These are phyloP conservation scores for Steccherinum ochraceum DNA, from an alignment of 768 basidiomycete species.

Conservation along the genomic window DNA sequence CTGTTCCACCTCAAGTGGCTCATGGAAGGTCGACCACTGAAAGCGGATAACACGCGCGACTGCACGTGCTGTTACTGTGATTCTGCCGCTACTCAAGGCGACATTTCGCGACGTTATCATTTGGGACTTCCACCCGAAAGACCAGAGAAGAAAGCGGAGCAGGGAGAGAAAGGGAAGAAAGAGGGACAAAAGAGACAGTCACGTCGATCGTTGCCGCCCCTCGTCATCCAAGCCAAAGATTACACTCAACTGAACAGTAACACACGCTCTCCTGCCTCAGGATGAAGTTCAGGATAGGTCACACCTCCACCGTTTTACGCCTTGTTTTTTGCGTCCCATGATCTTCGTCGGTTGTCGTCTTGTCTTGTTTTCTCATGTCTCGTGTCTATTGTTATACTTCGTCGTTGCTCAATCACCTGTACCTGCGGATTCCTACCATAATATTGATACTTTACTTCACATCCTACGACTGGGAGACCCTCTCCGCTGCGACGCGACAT, in stretches of 20 bases:
- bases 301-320: background rate
- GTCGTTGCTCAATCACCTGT: no score
- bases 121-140: conserved; percentile 7
- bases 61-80: conserved; percentile 22
- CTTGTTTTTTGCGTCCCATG: background rate
- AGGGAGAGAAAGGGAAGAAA: background rate
- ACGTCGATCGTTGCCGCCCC: background rate
- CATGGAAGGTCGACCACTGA: conserved; percentile 13
- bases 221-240: conserved; percentile 13
- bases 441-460: no score
- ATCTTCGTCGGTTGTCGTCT: background rate
- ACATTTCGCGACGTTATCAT: conserved; percentile 8
- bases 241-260: conserved; percentile 18
- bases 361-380: background rate
- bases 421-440: no score
- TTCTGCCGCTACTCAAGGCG: conserved; percentile 9
- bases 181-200: conserved; percentile 1
- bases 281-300: background rate
- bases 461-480: no score
- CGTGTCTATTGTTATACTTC: background rate
- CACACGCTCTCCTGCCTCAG: no score
- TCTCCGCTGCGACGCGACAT: no score
- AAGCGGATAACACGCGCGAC: conserved; percentile 7
- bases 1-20: conserved; percentile 18
- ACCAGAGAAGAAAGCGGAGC: background rate